phyloP scores from a whole-genome alignment of 306 rosid genomes.

The Vachellia pachyceras region DNA sequence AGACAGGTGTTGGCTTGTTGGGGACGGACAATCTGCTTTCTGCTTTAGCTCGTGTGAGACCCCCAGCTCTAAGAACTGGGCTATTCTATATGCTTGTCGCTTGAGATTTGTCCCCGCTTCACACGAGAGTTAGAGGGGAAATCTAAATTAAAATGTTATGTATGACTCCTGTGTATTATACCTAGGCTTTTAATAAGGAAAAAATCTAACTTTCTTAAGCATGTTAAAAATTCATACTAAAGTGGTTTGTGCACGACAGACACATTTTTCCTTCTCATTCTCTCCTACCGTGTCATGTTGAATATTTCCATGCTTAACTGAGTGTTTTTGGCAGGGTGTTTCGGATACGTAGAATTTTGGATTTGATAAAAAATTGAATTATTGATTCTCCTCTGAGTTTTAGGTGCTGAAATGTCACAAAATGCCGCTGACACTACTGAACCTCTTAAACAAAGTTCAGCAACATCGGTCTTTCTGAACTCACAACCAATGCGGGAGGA shows the following conservation, averaged over 20 bases:
- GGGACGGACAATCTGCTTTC: no score
- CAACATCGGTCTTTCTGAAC: slow-evolving; percentile 79
- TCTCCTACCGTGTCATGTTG: neutral
- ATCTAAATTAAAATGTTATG: neutral
- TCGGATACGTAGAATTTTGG: neutral
- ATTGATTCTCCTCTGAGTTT: slow-evolving; percentile 7
- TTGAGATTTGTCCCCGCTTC: neutral
- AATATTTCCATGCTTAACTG: slow-evolving; percentile 24
- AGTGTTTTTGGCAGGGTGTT: no score
- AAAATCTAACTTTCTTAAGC: slow-evolving; percentile 4
- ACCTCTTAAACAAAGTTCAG: slow-evolving; percentile 52
- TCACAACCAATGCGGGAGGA: slow-evolving; percentile 90
- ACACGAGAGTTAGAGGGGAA: neutral
- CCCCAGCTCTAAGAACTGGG: neutral
- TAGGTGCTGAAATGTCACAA: slow-evolving; percentile 47
- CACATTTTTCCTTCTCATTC: slow-evolving; percentile 31
- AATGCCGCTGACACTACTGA: slow-evolving; percentile 60
- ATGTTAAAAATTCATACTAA: slow-evolving; percentile 7
- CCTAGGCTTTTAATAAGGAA: neutral
- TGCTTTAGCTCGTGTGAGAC: no score
- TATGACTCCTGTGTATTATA: neutral
- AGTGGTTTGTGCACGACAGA: neutral
- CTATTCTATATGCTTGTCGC: neutral
- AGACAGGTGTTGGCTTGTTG: no score
- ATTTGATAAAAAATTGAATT: neutral